phyloP scores from a whole-genome alignment of 768 basidiomycete genomes.

The Tulasnella sp. region DNA sequence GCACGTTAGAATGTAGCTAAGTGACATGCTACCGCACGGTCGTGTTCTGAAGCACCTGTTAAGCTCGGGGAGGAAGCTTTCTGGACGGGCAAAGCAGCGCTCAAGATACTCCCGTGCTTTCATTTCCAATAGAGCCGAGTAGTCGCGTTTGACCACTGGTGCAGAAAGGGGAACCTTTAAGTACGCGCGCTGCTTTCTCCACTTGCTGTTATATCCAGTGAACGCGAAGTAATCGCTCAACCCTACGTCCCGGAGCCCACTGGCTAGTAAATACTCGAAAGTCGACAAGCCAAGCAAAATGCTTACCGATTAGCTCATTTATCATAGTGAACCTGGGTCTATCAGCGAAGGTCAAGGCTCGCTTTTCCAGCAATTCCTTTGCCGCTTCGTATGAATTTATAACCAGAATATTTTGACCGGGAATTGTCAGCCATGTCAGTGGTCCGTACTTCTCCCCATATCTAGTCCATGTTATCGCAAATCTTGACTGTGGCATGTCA shows the following conservation, averaged over 20 bases:
- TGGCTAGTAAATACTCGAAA: not conserved
- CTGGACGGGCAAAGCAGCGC: not conserved
- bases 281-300: no score
- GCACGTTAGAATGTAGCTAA: not conserved
- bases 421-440: slow-evolving; percentile 2
- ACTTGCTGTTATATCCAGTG: not conserved
- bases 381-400: slow-evolving; percentile 16
- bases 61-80: not conserved
- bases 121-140: not conserved
- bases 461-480: not conserved
- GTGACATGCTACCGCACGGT: not conserved
- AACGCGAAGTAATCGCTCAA: not conserved
- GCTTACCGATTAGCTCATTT: not conserved
- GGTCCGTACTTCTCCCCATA: slow-evolving; percentile 8
- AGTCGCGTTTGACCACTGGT: not conserved
- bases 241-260: not conserved
- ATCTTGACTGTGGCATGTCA: slow-evolving; percentile 25
- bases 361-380: slow-evolving; percentile 22
- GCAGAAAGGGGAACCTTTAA: not conserved
- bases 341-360: slow-evolving; percentile 18
- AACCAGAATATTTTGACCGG: slow-evolving; percentile 13
- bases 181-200: not conserved
- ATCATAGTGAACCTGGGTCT: slow-evolving; percentile 8
- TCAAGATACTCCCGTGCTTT: not conserved
- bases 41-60: not conserved